Conservation (phyloP, 2,329 filamentous ascomycete genomes). For the Penicillium sp. region DNA sequence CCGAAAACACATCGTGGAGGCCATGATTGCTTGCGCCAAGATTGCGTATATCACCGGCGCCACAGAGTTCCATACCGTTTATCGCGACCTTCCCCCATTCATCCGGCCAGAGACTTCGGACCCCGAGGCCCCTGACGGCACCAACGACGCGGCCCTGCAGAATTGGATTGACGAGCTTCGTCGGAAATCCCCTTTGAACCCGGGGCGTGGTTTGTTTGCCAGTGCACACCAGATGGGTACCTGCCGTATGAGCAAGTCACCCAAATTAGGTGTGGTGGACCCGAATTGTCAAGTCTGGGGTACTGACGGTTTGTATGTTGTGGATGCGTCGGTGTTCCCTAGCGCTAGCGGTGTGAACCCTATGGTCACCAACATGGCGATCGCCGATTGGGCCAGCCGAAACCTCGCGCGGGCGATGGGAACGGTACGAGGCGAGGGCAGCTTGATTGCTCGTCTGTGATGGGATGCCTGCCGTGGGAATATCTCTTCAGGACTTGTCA, state of each 20-base stretch:
- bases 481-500: neutral
- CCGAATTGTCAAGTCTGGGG: slow-evolving; percentile 41
- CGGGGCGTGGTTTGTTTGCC: slow-evolving; percentile 39
- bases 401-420: slow-evolving; percentile 31
- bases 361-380: slow-evolving; percentile 46
- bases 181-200: slow-evolving; percentile 38
- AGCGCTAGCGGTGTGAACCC: slow-evolving; percentile 46
- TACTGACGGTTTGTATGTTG: slow-evolving; percentile 39
- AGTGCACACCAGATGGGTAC: slow-evolving; percentile 47
- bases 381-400: slow-evolving; percentile 40
- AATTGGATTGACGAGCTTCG: slow-evolving; percentile 47
- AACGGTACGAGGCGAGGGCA: slow-evolving; percentile 7
- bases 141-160: slow-evolving; percentile 49
- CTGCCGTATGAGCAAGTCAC: slow-evolving; percentile 40
- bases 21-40: slow-evolving; percentile 62
- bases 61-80: slow-evolving; percentile 62
- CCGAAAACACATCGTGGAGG: slow-evolving; percentile 61
- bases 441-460: slow-evolving; percentile 22
- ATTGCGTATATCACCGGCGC: slow-evolving; percentile 72
- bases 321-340: slow-evolving; percentile 45
- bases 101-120: slow-evolving; percentile 34
- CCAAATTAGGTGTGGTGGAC: slow-evolving; percentile 39
- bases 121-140: slow-evolving; percentile 32
- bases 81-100: slow-evolving; percentile 59
- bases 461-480: neutral